A percentile compares a stretch with the other conserved stretches of the same genome.
Evolutionary conservation across 208 protist species (phyloP).

Genomic region (Trypanosoma melophagium): DNA sequence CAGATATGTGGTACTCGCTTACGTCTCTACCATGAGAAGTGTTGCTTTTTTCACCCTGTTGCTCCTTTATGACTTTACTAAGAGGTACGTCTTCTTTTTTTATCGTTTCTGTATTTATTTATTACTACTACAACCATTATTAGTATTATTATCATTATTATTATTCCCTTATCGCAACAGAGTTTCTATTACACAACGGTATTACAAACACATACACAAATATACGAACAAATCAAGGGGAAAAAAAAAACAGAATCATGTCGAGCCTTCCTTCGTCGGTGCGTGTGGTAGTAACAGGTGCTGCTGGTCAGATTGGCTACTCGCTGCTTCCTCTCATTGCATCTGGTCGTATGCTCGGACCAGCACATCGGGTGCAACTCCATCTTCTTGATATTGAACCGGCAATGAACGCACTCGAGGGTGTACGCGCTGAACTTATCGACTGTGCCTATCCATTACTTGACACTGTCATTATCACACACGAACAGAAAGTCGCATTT

Average conservation of each 20-base stretch:
- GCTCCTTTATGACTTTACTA: not conserved
- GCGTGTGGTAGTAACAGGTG: slow-evolving; percentile 93
- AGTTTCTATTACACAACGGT: not conserved
- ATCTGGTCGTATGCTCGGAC: slow-evolving; percentile 90
- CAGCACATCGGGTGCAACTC: slow-evolving; percentile 86
- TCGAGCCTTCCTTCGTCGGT: slow-evolving; percentile 7
- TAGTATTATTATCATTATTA: slow-evolving; percentile 5
- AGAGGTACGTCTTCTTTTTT: not conserved
- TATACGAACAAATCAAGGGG: not conserved
- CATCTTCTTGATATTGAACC: slow-evolving; percentile 88
- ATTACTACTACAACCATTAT: not conserved
- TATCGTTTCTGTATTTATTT: slow-evolving; percentile 11
- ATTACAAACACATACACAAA: slow-evolving; percentile 1
- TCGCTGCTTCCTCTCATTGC: slow-evolving; percentile 93
- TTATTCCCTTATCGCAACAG: not conserved
- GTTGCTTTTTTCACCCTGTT: not conserved
- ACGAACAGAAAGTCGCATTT: slow-evolving; percentile 82
- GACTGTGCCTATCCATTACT: slow-evolving; percentile 94
- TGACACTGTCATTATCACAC: slow-evolving; percentile 66
- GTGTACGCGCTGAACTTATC: slow-evolving; percentile 91
- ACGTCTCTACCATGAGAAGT: too few relatives aligned
- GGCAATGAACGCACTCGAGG: slow-evolving; percentile 77
- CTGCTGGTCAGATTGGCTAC: slow-evolving; percentile 97
- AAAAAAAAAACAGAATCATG: slow-evolving; percentile 21
- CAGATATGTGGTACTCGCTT: too few relatives aligned